phyloP scores from a whole-genome alignment of 176 grass and related monocot genomes.

The Aegilops speltoides region DNA sequence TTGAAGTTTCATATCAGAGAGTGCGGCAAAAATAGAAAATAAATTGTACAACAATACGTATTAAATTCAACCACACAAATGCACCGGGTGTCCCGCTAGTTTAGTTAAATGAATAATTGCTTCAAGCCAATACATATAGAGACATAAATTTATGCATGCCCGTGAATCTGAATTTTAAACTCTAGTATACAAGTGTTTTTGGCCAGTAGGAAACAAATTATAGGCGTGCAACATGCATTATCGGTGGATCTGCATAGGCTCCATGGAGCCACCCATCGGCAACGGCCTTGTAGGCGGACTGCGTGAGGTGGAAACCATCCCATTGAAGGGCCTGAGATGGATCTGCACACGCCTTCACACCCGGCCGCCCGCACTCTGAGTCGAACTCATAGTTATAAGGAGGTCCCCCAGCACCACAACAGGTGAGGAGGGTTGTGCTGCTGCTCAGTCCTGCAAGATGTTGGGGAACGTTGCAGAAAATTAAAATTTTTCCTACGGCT shows the following conservation, averaged over 20 bases:
- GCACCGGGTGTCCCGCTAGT: too few relatives aligned
- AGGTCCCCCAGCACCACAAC: neutral
- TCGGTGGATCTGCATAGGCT: conserved; percentile 21
- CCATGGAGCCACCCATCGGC: conserved; percentile 34
- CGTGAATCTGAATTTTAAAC: too few relatives aligned
- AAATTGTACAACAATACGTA: too few relatives aligned
- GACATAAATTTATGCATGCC: too few relatives aligned
- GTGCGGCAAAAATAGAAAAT: too few relatives aligned
- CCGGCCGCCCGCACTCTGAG: neutral
- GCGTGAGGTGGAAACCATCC: neutral
- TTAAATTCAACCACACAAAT: too few relatives aligned
- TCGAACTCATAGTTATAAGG: neutral
- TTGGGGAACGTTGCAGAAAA: too few relatives aligned
- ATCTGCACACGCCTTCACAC: neutral
- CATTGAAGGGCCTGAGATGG: neutral
- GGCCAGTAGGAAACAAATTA: too few relatives aligned
- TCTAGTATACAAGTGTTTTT: neutral
- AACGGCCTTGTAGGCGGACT: neutral
- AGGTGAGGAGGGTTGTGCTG: neutral
- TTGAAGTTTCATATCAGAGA: too few relatives aligned
- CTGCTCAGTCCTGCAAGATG: neutral
- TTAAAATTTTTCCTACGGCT: too few relatives aligned
- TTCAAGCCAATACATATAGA: neutral
- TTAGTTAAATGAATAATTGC: neutral
- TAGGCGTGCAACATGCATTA: neutral